These are phyloP conservation scores for Theileria annulata DNA, from an alignment of 169 alveolate species.

Conservation along the genomic window DNA sequence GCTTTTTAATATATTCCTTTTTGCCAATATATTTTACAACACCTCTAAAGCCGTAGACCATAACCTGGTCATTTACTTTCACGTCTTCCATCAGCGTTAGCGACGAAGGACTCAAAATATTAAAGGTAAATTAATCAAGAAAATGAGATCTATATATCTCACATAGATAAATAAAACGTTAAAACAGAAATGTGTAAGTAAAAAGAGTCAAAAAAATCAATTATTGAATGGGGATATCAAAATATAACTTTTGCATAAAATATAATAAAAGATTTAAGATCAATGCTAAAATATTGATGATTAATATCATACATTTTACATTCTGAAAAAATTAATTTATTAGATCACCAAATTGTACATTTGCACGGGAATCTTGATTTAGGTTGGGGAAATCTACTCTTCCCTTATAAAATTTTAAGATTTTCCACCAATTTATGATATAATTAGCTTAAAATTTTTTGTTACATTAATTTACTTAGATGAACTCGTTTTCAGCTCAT, in stretches of 20 bases:
- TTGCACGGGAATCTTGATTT: neutral
- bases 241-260: neutral
- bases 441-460: neutral
- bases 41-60: slow-evolving; percentile 66
- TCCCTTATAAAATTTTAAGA: neutral
- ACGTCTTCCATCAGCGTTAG: slow-evolving; percentile 4
- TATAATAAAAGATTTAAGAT: neutral
- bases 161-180: neutral
- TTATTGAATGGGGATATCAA: neutral
- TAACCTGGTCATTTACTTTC: slow-evolving; percentile 57
- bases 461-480: neutral
- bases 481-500: neutral
- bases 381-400: neutral
- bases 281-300: neutral
- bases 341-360: neutral
- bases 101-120: neutral
- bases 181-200: neutral
- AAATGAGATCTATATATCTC: neutral
- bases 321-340: neutral
- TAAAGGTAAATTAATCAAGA: neutral
- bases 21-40: slow-evolving; percentile 41
- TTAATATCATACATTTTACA: neutral
- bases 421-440: neutral
- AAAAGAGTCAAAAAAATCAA: neutral
- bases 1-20: slow-evolving; percentile 35